phyloP scores from a whole-genome alignment of 1,139 yeast species.

The Lodderomyces theae region DNA sequence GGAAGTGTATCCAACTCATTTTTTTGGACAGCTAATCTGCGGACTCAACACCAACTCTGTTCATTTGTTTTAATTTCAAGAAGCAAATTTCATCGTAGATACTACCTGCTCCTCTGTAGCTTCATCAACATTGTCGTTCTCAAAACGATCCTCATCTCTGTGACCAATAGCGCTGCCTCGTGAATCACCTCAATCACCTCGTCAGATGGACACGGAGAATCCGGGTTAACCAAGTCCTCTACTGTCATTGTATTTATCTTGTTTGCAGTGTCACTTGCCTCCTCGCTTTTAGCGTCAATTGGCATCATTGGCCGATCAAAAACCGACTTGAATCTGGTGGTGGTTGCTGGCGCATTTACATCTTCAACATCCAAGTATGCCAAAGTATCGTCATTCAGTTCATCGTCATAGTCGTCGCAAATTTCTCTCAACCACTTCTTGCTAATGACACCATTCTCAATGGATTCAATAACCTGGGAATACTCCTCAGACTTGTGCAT shows the following conservation, averaged over 20 bases:
- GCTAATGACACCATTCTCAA: slow-evolving; percentile 64
- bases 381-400: slow-evolving; percentile 13
- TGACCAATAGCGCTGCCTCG: slow-evolving; percentile 57
- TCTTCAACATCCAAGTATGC: slow-evolving; percentile 30
- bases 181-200: slow-evolving; percentile 54
- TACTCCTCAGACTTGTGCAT: slow-evolving; percentile 49
- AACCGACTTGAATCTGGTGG: slow-evolving; percentile 37
- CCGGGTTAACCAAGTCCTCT: slow-evolving; percentile 53
- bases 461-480: slow-evolving; percentile 67
- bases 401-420: slow-evolving; percentile 24
- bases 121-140: slow-evolving; percentile 26
- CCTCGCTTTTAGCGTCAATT: slow-evolving; percentile 5
- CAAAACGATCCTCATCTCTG: slow-evolving; percentile 62
- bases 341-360: slow-evolving; percentile 19
- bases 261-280: slow-evolving; percentile 15
- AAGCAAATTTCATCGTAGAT: too few relatives aligned
- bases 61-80: too few relatives aligned
- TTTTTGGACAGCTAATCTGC: too few relatives aligned
- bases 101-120: background rate
- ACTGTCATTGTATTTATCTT: slow-evolving; percentile 33
- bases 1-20: too few relatives aligned
- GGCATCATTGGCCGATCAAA: slow-evolving; percentile 24
- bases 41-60: too few relatives aligned
- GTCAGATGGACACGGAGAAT: slow-evolving; percentile 53
- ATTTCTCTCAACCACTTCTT: slow-evolving; percentile 50